Base-by-base conservation (phyloP, 2,329 filamentous ascomycete species). In the Beauveria caledonica region DNA sequence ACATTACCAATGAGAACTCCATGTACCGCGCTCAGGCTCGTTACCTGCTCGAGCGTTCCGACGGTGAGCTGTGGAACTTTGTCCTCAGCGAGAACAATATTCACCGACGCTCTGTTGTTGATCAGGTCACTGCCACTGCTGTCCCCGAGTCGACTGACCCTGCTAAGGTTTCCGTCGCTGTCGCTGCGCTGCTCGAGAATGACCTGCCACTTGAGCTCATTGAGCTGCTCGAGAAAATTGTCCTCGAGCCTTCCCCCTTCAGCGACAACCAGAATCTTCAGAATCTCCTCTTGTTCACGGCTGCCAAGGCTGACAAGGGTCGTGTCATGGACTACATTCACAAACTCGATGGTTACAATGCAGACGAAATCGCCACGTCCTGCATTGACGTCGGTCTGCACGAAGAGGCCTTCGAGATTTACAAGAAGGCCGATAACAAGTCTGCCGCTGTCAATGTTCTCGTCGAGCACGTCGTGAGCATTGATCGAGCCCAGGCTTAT, bases 1-100 rank as follows among this genome's bases (percentile, higher is more conserved):
- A 89, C 74, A 93, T 99, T 70, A 97, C 94, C 70, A 99, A 97
- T 68, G 95, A 99, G 77, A 99, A 99, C 77, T 87, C 90, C n/a
- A 99, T 99, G 94, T 99, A 96, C 83, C 89, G 92, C 69, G 90
- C 90, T n/a, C 94, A 99, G 75, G 93, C 92, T 62, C 88, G 94
- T 42, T 99, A 99, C 75, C 82, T 99, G 25, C 80, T 99, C 57
- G 92, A 97, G 69, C 88, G 94, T 66, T 88, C 90, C 42, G 94
- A 99, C 69, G 74, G 80, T 2, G 94, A 99, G 73, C 86, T 99
- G 52, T 99, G 95, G 95, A 81, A 83, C 57, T 99, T 97, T 71
- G 94, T 97, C 15, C 82, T 99, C 39, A 96, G 89, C 73, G 86
- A 91, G 68, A 97, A 97, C 82, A 99, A 99, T 76, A 85, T 96